Percentiles rank a stretch among this genome's conserved stretches.
These are phyloP conservation scores for Kitagawia praeruptora DNA, from an alignment of 129 eudicot species.

Conservation along the genomic window DNA sequence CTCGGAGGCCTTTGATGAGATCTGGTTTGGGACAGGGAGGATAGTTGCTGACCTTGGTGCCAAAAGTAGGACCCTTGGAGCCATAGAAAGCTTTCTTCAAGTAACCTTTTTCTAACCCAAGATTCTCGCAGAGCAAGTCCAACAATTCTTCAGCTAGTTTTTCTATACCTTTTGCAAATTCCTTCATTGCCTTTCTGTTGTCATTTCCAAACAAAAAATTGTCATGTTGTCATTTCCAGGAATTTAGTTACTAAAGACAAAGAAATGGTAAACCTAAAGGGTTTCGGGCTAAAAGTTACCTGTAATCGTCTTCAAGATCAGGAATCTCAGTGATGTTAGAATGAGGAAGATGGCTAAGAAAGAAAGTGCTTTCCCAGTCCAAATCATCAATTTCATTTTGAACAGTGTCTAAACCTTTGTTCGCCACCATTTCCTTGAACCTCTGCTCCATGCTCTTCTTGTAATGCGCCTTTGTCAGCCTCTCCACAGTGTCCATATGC, in stretches of 20 bases:
- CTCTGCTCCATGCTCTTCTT: slow-evolving; percentile 78
- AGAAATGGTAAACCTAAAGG: not conserved
- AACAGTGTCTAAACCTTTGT: slow-evolving; percentile 64
- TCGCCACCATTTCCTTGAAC: slow-evolving; percentile 78
- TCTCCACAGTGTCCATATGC: slow-evolving; percentile 87
- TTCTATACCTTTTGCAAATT: slow-evolving; percentile 59
- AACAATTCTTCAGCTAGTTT: slow-evolving; percentile 62
- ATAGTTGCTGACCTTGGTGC: slow-evolving; percentile 90
- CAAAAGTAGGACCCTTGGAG: slow-evolving; percentile 78
- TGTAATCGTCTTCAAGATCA: slow-evolving; percentile 78
- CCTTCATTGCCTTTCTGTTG: slow-evolving; percentile 74
- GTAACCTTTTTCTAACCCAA: slow-evolving; percentile 79
- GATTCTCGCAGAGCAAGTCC: slow-evolving; percentile 83
- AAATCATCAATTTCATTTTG: slow-evolving; percentile 54
- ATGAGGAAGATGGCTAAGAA: slow-evolving; percentile 70
- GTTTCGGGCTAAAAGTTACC: slow-evolving; percentile 25
- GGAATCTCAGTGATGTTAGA: slow-evolving; percentile 85
- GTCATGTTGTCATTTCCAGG: not conserved
- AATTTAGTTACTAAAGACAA: not conserved
- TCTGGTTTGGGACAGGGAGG: slow-evolving; percentile 96
- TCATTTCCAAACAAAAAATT: not conserved
- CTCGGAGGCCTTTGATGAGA: slow-evolving; percentile 83
- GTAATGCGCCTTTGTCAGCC: slow-evolving; percentile 81
- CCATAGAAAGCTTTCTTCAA: slow-evolving; percentile 81
- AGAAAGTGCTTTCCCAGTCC: slow-evolving; percentile 97